Evolutionary conservation across 768 basidiomycete species (phyloP).

Genomic region (Kwoniella pini): DNA sequence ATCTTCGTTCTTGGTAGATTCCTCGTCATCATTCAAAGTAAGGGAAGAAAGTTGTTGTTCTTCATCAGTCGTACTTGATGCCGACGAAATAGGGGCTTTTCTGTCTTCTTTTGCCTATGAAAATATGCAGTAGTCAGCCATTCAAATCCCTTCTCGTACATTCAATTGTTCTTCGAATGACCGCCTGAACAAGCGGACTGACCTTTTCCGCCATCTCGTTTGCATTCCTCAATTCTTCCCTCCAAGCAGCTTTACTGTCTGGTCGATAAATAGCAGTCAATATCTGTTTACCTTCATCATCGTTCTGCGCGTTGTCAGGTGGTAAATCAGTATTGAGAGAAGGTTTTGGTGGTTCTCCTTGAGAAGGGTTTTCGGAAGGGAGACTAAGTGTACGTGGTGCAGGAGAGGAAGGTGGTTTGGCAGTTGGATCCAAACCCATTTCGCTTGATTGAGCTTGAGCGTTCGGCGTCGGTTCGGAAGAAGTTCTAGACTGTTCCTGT

Average conservation of each 20-base stretch:
- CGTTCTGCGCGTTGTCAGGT: conserved; percentile 4
- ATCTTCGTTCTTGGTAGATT: conserved; percentile 61
- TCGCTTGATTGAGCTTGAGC: conserved; percentile 10
- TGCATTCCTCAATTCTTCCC: conserved; percentile 60
- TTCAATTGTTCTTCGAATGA: no score
- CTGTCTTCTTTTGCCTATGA: conserved; percentile 21
- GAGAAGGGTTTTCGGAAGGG: conserved; percentile 53
- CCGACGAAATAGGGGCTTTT: background rate
- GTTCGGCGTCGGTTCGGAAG: background rate
- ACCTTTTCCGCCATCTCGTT: conserved; percentile 51
- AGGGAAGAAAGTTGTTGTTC: conserved; percentile 54
- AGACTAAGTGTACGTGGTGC: conserved; percentile 25
- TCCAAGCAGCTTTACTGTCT: conserved; percentile 83
- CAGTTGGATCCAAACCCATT: conserved; percentile 22
- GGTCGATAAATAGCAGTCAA: conserved; percentile 75
- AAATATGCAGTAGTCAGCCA: background rate
- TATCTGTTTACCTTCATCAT: conserved; percentile 58
- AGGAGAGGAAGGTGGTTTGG: conserved; percentile 43
- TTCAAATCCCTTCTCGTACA: background rate
- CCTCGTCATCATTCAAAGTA: conserved; percentile 67
- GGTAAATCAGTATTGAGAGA: background rate
- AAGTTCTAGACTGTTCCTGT: background rate
- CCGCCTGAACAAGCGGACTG: background rate
- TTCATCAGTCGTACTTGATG: conserved; percentile 36
- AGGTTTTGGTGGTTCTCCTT: background rate